Evolutionary conservation across 371 early-diverging fungal species (phyloP).

Genomic region (Mucor plumbeus): DNA sequence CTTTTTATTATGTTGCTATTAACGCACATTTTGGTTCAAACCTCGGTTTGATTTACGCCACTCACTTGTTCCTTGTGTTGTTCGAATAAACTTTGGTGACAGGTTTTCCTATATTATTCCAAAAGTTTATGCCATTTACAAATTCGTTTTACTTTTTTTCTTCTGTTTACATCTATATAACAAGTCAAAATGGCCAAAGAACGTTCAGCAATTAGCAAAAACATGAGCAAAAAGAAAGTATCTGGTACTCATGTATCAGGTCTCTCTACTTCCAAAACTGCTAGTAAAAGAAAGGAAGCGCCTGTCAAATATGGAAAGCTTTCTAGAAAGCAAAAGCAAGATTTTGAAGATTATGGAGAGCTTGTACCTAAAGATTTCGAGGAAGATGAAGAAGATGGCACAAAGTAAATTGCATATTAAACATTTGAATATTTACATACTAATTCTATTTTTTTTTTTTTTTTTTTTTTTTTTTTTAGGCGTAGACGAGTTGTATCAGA

Average conservation of each 20-base stretch:
- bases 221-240: conserved; percentile 28
- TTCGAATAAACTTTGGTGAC: not conserved
- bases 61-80: no score
- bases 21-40: no score
- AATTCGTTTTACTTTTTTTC: not conserved
- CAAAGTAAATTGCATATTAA: conserved; percentile 18
- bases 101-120: not conserved
- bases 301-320: conserved; percentile 55
- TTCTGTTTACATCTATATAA: not conserved
- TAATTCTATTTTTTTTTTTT: not conserved
- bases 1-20: no score
- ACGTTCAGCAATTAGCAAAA: conserved; percentile 38
- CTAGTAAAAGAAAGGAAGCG: conserved; percentile 30
- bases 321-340: conserved; percentile 58
- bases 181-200: conserved; percentile 26
- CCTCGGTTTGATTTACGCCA: no score
- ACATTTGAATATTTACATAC: not conserved
- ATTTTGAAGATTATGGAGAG: conserved; percentile 74
- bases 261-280: conserved; percentile 29
- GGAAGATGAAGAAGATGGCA: conserved; percentile 31
- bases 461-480: no score
- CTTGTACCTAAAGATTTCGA: conserved; percentile 67
- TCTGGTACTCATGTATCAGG: conserved; percentile 40
- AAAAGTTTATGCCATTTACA: not conserved
- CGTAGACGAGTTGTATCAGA: conserved; percentile 56